Conservation (phyloP, 2,329 filamentous ascomycete species). For the Cladosporium sp. region DNA sequence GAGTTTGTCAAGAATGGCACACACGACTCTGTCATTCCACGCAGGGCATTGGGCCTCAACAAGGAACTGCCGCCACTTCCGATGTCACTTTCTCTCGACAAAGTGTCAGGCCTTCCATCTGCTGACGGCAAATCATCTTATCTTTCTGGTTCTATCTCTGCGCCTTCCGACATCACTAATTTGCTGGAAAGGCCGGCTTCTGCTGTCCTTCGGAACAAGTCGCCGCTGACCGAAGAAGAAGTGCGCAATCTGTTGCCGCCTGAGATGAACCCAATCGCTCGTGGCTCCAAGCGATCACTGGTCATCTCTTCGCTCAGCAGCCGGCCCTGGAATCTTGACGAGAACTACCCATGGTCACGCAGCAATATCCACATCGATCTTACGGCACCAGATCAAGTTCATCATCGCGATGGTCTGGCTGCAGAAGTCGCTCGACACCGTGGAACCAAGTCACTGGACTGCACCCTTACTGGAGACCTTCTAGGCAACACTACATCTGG, state of each 20-base stretch:
- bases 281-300: conserved; percentile 36
- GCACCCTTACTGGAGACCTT: conserved; percentile 27
- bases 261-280: conserved; percentile 38
- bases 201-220: conserved; percentile 34
- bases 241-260: conserved; percentile 35
- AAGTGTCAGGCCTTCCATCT: conserved; percentile 28
- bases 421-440: conserved; percentile 34
- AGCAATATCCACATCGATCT: conserved; percentile 45
- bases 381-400: conserved; percentile 38
- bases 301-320: conserved; percentile 40
- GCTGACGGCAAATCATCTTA: conserved; percentile 32
- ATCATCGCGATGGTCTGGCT: conserved; percentile 35
- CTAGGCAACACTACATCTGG: conserved; percentile 29
- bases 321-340: conserved; percentile 51
- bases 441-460: conserved; percentile 33
- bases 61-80: conserved; percentile 43
- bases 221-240: conserved; percentile 37
- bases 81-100: conserved; percentile 32
- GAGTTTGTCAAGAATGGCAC: conserved; percentile 42
- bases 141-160: conserved; percentile 38
- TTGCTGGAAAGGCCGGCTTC: conserved; percentile 32
- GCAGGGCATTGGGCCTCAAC: conserved; percentile 31
- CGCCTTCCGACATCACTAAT: conserved; percentile 34
- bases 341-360: conserved; percentile 50
- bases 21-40: conserved; percentile 37